phyloP scores from a whole-genome alignment of 2,329 filamentous ascomycete species.

The Rutstroemia sp. region DNA sequence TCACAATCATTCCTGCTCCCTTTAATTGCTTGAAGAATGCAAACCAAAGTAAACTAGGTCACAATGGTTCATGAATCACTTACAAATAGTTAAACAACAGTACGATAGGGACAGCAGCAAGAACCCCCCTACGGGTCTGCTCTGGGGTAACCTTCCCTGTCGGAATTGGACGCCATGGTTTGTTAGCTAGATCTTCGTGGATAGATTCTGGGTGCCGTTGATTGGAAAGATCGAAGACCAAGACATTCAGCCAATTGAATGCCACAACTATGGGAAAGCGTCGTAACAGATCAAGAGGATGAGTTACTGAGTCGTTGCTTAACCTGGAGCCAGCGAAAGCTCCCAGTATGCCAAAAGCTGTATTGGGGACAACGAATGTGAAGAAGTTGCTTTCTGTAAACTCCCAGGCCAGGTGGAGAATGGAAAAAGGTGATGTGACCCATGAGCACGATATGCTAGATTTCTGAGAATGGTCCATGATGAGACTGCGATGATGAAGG shows the following conservation, averaged over 20 bases:
- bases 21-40: no score
- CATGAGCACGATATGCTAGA: no score
- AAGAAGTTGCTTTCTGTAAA: not conserved
- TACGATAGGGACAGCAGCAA: constrained; percentile 10
- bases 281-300: not conserved
- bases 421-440: not conserved
- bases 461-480: no score
- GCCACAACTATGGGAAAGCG: constrained; percentile 1
- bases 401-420: not conserved
- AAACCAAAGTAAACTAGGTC: no score
- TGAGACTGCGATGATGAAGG: no score
- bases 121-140: not conserved
- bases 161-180: constrained; percentile 29
- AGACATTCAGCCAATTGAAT: constrained; percentile 20
- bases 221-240: constrained; percentile 27
- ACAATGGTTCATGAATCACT: no score
- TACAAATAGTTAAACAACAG: not conserved
- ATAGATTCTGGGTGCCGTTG: constrained; percentile 24
- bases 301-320: not conserved
- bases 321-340: not conserved
- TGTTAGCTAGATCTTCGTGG: constrained; percentile 27
- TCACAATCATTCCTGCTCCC: no score
- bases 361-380: not conserved
- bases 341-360: not conserved
- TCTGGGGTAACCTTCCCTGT: constrained; percentile 20